These are phyloP conservation scores for Striga asiatica DNA, from an alignment of 257 asterid genomes.

Conservation along the genomic window DNA sequence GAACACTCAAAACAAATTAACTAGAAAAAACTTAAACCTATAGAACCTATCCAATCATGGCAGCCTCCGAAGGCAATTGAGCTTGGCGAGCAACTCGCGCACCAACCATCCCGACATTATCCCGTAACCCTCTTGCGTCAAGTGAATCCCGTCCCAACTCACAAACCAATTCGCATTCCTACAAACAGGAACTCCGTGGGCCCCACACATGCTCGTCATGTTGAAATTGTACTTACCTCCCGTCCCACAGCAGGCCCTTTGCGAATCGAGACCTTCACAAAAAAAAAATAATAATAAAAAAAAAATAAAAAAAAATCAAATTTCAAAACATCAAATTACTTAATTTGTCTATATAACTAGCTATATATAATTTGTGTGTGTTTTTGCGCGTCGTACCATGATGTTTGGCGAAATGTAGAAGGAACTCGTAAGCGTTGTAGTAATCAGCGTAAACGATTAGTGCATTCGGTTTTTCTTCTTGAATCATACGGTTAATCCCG, in stretches of 20 bases:
- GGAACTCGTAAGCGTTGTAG: conserved; percentile 8
- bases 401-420: background rate
- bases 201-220: background rate
- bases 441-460: conserved; percentile 16
- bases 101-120: background rate
- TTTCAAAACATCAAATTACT: background rate
- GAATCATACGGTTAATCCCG: background rate
- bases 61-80: no score
- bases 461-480: conserved; percentile 3
- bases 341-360: no score
- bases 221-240: conserved; percentile 16
- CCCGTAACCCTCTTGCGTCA: background rate
- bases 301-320: no score
- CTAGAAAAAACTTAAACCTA: no score
- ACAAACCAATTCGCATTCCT: background rate
- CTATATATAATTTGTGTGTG: background rate
- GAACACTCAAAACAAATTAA: no score
- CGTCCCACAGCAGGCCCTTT: conserved; percentile 15
- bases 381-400: background rate
- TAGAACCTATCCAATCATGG: no score
- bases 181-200: background rate
- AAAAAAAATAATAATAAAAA: no score
- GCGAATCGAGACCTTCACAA: background rate
- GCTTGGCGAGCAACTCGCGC: background rate
- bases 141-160: background rate